A percentile compares a stretch with the other conserved stretches of the same genome.
Evolutionary conservation across 805 yeast genomes (phyloP).

Genomic region (Hanseniaspora lachancei): DNA sequence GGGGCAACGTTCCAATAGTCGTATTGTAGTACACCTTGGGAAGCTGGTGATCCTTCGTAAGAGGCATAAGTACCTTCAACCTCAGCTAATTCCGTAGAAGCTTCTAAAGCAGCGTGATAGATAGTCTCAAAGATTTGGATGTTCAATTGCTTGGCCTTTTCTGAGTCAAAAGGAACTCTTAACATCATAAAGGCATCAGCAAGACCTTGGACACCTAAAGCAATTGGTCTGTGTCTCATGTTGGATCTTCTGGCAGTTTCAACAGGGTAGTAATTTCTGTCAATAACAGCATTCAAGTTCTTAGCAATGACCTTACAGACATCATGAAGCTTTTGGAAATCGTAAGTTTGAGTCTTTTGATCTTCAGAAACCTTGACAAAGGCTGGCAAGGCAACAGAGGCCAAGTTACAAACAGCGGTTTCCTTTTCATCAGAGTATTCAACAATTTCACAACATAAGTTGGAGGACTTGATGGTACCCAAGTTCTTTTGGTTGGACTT

Average conservation of each 20-base stretch:
- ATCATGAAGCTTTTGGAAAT: constrained; percentile 62
- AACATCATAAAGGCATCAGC: constrained; percentile 77
- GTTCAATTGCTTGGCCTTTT: constrained; percentile 62
- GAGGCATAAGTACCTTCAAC: constrained; percentile 57
- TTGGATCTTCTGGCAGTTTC: constrained; percentile 64
- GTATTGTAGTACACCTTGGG: constrained; percentile 70
- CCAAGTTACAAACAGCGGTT: constrained; percentile 90
- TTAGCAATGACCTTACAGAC: constrained; percentile 65
- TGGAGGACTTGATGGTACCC: constrained; percentile 86
- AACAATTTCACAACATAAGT: constrained; percentile 86
- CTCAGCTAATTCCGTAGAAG: constrained; percentile 69
- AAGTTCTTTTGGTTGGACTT: constrained; percentile 85
- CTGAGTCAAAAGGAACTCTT: constrained; percentile 75
- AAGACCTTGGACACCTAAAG: constrained; percentile 96
- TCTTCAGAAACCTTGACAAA: constrained; percentile 43
- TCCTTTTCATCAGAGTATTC: constrained; percentile 88
- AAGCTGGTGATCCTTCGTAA: constrained; percentile 79
- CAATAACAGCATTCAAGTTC: constrained; percentile 73
- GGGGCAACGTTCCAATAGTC: constrained; percentile 81
- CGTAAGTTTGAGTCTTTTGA: constrained; percentile 38
- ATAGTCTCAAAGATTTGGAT: constrained; percentile 86
- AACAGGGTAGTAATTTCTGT: constrained; percentile 74
- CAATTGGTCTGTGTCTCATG: constrained; percentile 77
- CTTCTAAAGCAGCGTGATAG: constrained; percentile 84
- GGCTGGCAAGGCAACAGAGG: constrained; percentile 77